These are phyloP conservation scores for Exserohilum rostratum DNA, from an alignment of 2,329 filamentous ascomycete genomes.

Conservation along the genomic window DNA sequence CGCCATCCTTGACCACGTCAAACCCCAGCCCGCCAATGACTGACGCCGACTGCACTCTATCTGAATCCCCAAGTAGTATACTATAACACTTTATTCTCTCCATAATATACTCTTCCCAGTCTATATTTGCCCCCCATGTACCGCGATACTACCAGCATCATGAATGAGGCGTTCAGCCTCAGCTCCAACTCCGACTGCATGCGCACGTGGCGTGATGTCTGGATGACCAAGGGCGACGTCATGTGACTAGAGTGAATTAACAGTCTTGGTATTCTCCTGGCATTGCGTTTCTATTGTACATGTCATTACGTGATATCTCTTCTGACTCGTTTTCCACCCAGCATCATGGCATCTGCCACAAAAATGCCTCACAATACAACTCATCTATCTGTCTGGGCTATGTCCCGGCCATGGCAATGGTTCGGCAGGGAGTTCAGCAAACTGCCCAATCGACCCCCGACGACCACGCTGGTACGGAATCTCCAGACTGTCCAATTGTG, in stretches of 20 bases:
- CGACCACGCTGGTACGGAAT: not conserved
- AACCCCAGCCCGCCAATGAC: too few relatives aligned
- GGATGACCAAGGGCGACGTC: not conserved
- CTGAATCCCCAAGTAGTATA: too few relatives aligned
- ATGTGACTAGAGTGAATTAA: not conserved
- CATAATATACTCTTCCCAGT: too few relatives aligned
- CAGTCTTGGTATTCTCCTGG: too few relatives aligned
- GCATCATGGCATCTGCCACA: not conserved
- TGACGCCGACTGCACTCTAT: too few relatives aligned
- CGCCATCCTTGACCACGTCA: not conserved
- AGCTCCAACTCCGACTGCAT: too few relatives aligned
- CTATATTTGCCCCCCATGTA: too few relatives aligned
- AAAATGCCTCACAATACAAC: too few relatives aligned
- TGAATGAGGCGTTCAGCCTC: too few relatives aligned
- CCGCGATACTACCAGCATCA: too few relatives aligned
- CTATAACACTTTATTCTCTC: too few relatives aligned
- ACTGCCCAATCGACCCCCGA: not conserved
- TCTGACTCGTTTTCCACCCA: too few relatives aligned
- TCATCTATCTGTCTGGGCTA: not conserved
- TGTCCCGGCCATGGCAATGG: conserved; percentile 9
- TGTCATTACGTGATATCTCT: not conserved
- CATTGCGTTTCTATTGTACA: not conserved
- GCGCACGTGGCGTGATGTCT: not conserved
- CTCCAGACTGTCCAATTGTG: conserved; percentile 16
- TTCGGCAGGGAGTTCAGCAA: conserved; percentile 17